Evolutionary conservation across 352 stramenopile species (phyloP), one percentile per base, ranked within the genome.

Genomic region (Phytophthora palmivora): DNA sequence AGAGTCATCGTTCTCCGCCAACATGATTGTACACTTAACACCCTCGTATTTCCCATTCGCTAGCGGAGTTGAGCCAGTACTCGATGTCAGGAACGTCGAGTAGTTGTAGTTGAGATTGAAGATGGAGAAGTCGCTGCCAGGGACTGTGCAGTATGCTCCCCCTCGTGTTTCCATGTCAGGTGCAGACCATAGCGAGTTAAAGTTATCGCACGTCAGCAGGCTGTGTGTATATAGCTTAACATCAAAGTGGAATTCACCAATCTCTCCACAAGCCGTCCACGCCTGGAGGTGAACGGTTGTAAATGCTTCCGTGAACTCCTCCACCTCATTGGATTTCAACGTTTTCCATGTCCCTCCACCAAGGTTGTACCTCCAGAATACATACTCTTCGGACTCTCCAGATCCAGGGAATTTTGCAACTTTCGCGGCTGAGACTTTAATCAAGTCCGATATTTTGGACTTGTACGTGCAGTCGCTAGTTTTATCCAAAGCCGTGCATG

Each of bases 241-340:
- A 15, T 70, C 39, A 34, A 87, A 85, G 3, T 42, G 12, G 47
- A 50, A 53, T 21, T 43, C 34, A 19, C 16, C 10, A 70, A 76
- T 19, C 67, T 45, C 26, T 51, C 80, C 80, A 41, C 63, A 76
- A 10, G 79, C 64, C 9, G 77, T 82, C 78, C 76, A 89, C 6
- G 78, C 80, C 49, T 89, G 68, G 21, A 89, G 21, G 11, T 42
- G 68, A 41, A 89, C 63, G 19, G 67, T 70, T 4, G 70, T 78
- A 32, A 30, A 41, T 32, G 45, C 26, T 8, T 52, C 39, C 43
- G 37, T 10, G 83, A 84, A 26, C 36, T 68, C 11, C 24, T 28
- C 24, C n/a, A n/a, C n/a, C n/a, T n/a, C 39, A 41, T 11, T 28
- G 24, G 24, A 28, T 6, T 28, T 28, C 24, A 28, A 28, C 24